Base-by-base conservation (phyloP, 2,329 filamentous ascomycete species). In the Phaeoacremonium minimum region DNA sequence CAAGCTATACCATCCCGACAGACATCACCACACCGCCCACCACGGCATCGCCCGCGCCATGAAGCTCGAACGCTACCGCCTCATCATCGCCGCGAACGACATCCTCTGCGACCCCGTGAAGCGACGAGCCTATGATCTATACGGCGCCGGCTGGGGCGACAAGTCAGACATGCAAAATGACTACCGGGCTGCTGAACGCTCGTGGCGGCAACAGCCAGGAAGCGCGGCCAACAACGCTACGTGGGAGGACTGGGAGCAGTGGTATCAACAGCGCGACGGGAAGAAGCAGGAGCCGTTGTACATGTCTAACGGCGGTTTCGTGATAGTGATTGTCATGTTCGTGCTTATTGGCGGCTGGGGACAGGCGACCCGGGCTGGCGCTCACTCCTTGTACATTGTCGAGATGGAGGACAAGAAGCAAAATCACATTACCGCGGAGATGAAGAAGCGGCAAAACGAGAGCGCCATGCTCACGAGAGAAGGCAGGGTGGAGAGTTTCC, bases 161-260 rank as follows among this genome's bases (percentile, higher is more conserved):
- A 65, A 60, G 33, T 77, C 66, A 50, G 83, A 84, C 35, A 52
- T 65, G 46, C 56, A 63, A 26, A 55, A 53, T n/a, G 29, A 42
- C 4, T 56, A 56, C 36, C 62, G 69, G 28, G 46, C 57, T 4
- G 57, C 61, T 13, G 67, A 77, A 43, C 58, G 53, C 16, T 52
- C 59, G 5, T 81, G 75, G 75, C 67, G 73, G 22, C 49, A 63
- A 12, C 55, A 56, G 20, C 64, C 68, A 0, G 67, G 66, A 16
- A 73, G 61, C 37, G 58, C 75, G 11, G 72, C 71, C 34, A 63
- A 64, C 48, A 97, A 97, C 57, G 93, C 88, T 1, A 97, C 93
- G 0, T 98, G 93, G 93, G 93, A 98, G 57, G 93, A 98, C 58
- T 96, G 90, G 90, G 87, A 95, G 64, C 73, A 73, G 30, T 95